These are phyloP conservation scores for Venturia pyrina DNA, from an alignment of 2,329 filamentous ascomycete species.

Conservation along the genomic window DNA sequence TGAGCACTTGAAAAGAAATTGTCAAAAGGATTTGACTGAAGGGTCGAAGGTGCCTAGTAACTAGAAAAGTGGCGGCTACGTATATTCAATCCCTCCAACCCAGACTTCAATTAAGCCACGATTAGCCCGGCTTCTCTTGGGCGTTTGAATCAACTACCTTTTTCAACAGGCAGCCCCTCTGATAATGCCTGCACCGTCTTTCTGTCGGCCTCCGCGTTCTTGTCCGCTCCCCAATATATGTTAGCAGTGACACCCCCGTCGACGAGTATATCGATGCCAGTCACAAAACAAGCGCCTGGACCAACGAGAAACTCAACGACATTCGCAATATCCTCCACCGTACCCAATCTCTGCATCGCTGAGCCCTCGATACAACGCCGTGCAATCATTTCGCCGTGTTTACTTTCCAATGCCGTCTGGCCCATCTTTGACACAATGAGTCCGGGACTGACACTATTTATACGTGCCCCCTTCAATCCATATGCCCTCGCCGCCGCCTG, in stretches of 20 bases:
- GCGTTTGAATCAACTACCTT: no score
- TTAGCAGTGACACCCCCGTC: background rate
- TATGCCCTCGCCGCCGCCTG: background rate
- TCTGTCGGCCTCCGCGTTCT: background rate
- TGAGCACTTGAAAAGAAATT: no score
- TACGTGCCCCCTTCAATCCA: background rate
- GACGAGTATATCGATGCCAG: background rate
- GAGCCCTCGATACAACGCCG: background rate
- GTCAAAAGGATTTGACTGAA: no score
- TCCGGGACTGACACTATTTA: background rate
- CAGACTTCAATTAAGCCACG: no score
- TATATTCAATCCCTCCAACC: no score
- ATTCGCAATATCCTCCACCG: background rate
- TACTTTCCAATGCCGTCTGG: background rate
- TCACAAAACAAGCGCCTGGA: background rate
- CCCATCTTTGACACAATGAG: background rate
- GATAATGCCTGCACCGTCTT: no score
- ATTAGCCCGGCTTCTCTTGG: no score
- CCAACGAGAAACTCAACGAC: background rate
- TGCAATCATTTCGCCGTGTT: background rate
- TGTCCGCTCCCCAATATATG: no score
- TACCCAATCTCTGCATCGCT: background rate
- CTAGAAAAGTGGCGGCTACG: no score
- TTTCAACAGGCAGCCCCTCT: no score
- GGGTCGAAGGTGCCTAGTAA: no score